Conservation (phyloP, 1,139 yeast species). For the Debaryomyces subglobosus region DNA sequence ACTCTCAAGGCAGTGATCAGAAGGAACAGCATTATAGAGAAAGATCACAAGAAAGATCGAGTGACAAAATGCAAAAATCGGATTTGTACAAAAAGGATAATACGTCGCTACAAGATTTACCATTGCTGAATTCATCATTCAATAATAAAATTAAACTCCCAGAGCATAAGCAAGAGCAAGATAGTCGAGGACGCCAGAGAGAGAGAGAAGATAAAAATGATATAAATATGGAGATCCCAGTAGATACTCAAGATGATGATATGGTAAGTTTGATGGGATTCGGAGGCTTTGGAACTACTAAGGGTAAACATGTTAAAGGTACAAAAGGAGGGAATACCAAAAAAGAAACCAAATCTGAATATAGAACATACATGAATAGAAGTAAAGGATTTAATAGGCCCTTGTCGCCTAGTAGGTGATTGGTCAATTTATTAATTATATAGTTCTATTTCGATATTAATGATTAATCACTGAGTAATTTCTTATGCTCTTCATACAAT, state of each 20-base stretch:
- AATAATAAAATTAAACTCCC: constrained; percentile 7
- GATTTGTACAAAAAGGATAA: constrained; percentile 19
- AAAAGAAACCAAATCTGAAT: constrained; percentile 47
- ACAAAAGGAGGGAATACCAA: constrained; percentile 51
- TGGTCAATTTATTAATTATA: constrained; percentile 1
- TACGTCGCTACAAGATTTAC: constrained; percentile 19
- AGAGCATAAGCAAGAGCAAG: constrained; percentile 17
- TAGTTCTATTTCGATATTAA: constrained; percentile 7
- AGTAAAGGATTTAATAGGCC: constrained; percentile 63
- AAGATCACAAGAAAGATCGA: constrained; percentile 14
- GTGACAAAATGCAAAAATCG: constrained; percentile 20
- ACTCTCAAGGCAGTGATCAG: neutral
- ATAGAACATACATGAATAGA: constrained; percentile 71
- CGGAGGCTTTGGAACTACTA: constrained; percentile 60
- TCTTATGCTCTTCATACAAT: constrained; percentile 55
- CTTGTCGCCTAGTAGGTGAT: constrained; percentile 47
- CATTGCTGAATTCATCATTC: constrained; percentile 17
- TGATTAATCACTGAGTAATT: constrained; percentile 25
- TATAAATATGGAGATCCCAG: neutral
- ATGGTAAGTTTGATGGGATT: constrained; percentile 65
- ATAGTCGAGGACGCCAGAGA: constrained; percentile 30
- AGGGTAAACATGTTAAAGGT: constrained; percentile 60
- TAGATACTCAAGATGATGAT: constrained; percentile 20
- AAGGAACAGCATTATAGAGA: constrained; percentile 12
- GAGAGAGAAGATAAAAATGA: constrained; percentile 19